These are phyloP conservation scores for Fusarium sp. DNA, from an alignment of 2,329 filamentous ascomycete species.

Conservation along the genomic window DNA sequence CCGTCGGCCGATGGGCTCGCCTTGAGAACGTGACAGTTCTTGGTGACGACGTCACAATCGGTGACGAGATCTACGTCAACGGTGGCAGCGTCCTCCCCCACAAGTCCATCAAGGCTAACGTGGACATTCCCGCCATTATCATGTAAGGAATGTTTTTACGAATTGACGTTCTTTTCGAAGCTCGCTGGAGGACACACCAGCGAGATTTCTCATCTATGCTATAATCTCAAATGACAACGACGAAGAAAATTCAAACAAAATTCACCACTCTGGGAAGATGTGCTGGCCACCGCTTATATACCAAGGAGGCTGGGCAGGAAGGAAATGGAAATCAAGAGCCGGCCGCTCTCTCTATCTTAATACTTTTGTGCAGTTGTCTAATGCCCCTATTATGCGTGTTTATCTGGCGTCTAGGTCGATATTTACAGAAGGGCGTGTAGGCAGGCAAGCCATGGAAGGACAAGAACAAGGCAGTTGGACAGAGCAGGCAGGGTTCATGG, in stretches of 20 bases:
- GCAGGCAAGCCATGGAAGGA: constrained; percentile 41
- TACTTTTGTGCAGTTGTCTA: constrained; percentile 47
- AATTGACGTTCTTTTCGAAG: constrained; percentile 10
- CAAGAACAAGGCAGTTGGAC: constrained; percentile 41
- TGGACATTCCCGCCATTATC: constrained; percentile 81
- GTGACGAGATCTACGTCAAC: constrained; percentile 98
- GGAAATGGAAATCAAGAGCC: constrained; percentile 36
- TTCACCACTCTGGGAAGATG: constrained; percentile 49
- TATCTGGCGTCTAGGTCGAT: constrained; percentile 49
- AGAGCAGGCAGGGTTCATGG: constrained; percentile 43
- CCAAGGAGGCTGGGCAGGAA: constrained; percentile 34
- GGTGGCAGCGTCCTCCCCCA: constrained; percentile 94
- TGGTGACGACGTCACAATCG: constrained; percentile 96
- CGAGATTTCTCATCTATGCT: constrained; percentile 21
- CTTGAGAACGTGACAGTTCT: constrained; percentile 98
- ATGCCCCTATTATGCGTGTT: constrained; percentile 50
- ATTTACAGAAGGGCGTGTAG: constrained; percentile 46
- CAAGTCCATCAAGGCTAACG: constrained; percentile 99
- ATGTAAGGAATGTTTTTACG: constrained; percentile 65
- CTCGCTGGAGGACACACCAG: constrained; percentile 45
- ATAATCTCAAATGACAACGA: constrained; percentile 41
- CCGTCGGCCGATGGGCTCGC: constrained; percentile 93
- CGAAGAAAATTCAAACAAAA: constrained; percentile 43
- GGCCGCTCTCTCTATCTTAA: constrained; percentile 46
- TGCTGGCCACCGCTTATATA: constrained; percentile 47